Evolutionary conservation across 345 rosid genomes (phyloP).

Genomic region (Rhodamnia argentea): DNA sequence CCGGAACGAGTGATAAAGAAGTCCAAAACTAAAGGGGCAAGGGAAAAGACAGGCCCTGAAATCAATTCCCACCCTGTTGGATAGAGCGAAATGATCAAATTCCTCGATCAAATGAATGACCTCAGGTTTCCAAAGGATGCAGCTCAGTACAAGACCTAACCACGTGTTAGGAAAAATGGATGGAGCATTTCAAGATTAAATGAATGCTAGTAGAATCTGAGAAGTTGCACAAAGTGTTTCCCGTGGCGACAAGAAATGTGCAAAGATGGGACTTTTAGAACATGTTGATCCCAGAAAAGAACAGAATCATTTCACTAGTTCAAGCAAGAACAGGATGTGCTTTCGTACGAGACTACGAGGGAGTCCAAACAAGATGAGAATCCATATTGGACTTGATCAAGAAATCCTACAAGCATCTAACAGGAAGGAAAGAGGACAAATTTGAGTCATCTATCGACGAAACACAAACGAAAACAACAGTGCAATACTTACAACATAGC

Average conservation of each 20-base stretch:
- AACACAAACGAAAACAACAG: not conserved
- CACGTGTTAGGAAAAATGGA: not conserved
- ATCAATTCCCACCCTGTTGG: not conserved
- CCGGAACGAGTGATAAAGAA: not conserved
- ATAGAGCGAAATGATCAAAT: not conserved
- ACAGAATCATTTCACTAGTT: not conserved
- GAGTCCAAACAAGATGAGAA: not conserved
- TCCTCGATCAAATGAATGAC: not conserved
- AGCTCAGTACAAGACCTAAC: not conserved
- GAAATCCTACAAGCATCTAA: not conserved
- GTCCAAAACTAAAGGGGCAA: not conserved
- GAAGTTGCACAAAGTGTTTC: not conserved
- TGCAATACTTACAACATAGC: constrained; percentile 54
- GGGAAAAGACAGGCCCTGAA: not conserved
- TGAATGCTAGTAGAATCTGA: not conserved
- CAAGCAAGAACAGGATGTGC: not conserved
- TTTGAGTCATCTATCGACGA: not conserved
- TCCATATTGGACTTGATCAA: not conserved
- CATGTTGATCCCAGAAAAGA: not conserved
- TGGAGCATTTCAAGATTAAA: not conserved
- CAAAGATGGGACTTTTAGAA: not conserved
- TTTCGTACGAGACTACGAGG: not conserved
- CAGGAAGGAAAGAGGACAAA: not conserved
- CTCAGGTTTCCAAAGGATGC: not conserved
- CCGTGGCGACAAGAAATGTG: not conserved